Evolutionary conservation across 2,329 filamentous ascomycete species (phyloP).

Genomic region (Fusarium luffae): DNA sequence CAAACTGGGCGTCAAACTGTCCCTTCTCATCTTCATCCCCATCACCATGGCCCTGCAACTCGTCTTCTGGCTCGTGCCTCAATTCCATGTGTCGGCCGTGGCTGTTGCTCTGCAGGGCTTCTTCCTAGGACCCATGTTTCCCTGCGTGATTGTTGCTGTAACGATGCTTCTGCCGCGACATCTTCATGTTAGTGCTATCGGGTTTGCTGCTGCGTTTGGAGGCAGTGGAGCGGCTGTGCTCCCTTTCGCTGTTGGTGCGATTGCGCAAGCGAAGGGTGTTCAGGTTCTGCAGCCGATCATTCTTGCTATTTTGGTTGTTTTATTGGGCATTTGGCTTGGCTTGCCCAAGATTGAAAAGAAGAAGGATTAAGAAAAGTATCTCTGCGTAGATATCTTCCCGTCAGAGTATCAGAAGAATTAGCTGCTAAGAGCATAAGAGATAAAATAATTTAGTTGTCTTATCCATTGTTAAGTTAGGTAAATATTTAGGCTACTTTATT

Average conservation of each 20-base stretch:
- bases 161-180: slow-evolving; percentile 76
- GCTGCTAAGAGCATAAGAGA: no score
- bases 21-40: slow-evolving; percentile 70
- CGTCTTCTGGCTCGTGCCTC: slow-evolving; percentile 83
- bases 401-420: no score
- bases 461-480: no score
- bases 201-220: slow-evolving; percentile 81
- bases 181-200: slow-evolving; percentile 79
- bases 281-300: slow-evolving; percentile 67
- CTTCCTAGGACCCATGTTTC: slow-evolving; percentile 82
- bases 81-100: slow-evolving; percentile 79
- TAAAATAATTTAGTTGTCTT: no score
- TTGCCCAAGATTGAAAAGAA: slow-evolving; percentile 57
- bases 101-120: slow-evolving; percentile 79
- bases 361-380: slow-evolving; percentile 44
- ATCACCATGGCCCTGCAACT: slow-evolving; percentile 73
- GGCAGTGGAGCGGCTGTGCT: slow-evolving; percentile 75
- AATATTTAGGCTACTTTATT: no score
- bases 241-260: slow-evolving; percentile 73
- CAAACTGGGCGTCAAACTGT: slow-evolving; percentile 73
- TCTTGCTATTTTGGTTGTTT: slow-evolving; percentile 59
- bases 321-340: slow-evolving; percentile 59
- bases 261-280: slow-evolving; percentile 68
- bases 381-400: no score
- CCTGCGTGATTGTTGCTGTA: slow-evolving; percentile 74